Conservation (phyloP, 805 yeast species). For the Candida berthetii region DNA sequence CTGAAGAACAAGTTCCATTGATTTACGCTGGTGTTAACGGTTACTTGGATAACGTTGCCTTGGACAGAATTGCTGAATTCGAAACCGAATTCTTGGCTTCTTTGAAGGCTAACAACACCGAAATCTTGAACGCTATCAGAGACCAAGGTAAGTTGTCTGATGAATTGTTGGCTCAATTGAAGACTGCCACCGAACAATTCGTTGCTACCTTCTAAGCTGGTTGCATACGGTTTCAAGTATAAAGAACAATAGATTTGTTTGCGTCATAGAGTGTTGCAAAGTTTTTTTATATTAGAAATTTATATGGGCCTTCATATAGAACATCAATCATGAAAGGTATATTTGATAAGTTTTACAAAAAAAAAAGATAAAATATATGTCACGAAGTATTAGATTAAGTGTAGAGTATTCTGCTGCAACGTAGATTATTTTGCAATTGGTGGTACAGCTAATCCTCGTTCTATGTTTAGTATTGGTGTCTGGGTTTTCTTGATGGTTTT, state of each 20-base stretch:
- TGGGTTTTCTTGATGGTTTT: too few species aligned
- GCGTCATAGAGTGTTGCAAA: slow-evolving; percentile 1
- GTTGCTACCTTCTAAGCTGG: slow-evolving; percentile 72
- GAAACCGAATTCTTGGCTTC: slow-evolving; percentile 90
- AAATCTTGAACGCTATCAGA: slow-evolving; percentile 77
- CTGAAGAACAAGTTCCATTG: slow-evolving; percentile 98
- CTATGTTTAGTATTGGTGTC: too few species aligned
- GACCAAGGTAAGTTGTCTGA: slow-evolving; percentile 86
- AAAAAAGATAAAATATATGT: slow-evolving; percentile 3
- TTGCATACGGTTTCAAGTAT: neutral
- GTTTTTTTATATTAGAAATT: neutral
- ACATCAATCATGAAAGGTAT: neutral
- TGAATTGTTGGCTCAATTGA: slow-evolving; percentile 82
- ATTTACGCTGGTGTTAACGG: slow-evolving; percentile 99
- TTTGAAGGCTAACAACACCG: slow-evolving; percentile 87
- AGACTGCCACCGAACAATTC: slow-evolving; percentile 88
- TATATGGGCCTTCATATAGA: slow-evolving; percentile 2
- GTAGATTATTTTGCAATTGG: too few species aligned
- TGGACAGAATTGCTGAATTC: slow-evolving; percentile 82
- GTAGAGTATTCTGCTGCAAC: too few species aligned
- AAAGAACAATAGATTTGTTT: neutral
- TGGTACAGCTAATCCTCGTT: too few species aligned
- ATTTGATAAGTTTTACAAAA: slow-evolving; percentile 2
- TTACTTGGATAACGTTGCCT: slow-evolving; percentile 83
- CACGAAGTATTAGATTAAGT: slow-evolving; percentile 1